Conservation (phyloP, 768 basidiomycete species). For the Pleurotus tuoliensis region DNA sequence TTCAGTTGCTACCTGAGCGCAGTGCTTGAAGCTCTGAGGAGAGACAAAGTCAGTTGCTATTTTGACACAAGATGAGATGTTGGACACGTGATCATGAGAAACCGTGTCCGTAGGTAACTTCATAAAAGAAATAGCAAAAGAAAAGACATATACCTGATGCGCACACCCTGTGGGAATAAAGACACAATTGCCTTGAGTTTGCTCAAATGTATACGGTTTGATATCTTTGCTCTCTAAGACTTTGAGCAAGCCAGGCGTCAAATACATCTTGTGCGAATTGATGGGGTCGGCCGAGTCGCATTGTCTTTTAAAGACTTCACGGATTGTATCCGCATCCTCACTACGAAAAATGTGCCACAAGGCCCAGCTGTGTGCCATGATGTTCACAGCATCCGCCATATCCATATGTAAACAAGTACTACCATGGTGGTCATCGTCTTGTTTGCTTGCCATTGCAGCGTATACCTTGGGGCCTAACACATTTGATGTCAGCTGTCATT, state of each 20-base stretch:
- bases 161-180: slow-evolving; percentile 74
- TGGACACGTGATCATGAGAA: neutral
- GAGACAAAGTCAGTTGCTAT: slow-evolving; percentile 6
- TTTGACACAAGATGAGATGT: slow-evolving; percentile 2
- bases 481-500: slow-evolving; percentile 2
- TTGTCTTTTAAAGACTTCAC: slow-evolving; percentile 45
- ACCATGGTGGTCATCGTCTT: slow-evolving; percentile 49
- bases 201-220: slow-evolving; percentile 57
- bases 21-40: neutral
- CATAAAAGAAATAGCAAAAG: neutral
- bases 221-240: slow-evolving; percentile 54
- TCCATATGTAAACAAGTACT: slow-evolving; percentile 71
- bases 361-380: slow-evolving; percentile 62
- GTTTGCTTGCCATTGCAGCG: slow-evolving; percentile 56
- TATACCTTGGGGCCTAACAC: slow-evolving; percentile 65
- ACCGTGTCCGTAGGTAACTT: neutral
- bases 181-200: slow-evolving; percentile 66
- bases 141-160: slow-evolving; percentile 45
- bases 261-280: neutral
- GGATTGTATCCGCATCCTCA: slow-evolving; percentile 51
- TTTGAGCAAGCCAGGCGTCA: slow-evolving; percentile 36
- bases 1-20: neutral
- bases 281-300: neutral
- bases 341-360: slow-evolving; percentile 69
- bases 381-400: slow-evolving; percentile 68